phyloP scores from a whole-genome alignment of 768 basidiomycete genomes.

The Lactarius hengduanensis region DNA sequence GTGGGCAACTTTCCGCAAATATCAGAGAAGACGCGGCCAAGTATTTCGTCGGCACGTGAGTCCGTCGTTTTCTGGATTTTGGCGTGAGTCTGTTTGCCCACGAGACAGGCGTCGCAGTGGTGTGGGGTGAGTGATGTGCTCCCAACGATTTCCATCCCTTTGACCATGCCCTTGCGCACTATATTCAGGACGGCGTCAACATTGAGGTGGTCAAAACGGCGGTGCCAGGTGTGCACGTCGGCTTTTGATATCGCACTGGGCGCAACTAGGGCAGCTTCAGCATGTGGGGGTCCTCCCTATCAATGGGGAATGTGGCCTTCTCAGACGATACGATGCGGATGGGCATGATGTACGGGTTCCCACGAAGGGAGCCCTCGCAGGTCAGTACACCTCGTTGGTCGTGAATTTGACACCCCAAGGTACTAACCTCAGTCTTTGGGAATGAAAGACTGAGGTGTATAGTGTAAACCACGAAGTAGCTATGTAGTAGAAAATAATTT shows the following conservation, averaged over 20 bases:
- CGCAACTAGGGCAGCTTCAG: too few relatives aligned
- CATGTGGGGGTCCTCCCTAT: too few relatives aligned
- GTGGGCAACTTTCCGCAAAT: conserved; percentile 31
- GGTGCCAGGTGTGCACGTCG: conserved; percentile 28
- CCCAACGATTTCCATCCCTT: too few relatives aligned
- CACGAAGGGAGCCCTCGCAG: conserved; percentile 1
- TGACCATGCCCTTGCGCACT: too few relatives aligned
- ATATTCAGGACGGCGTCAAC: neutral
- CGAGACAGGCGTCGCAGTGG: too few relatives aligned
- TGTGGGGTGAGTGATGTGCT: too few relatives aligned
- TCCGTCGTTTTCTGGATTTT: conserved; percentile 20
- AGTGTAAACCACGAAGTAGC: too few relatives aligned
- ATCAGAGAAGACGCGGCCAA: conserved; percentile 28
- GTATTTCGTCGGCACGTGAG: neutral
- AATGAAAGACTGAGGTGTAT: too few relatives aligned
- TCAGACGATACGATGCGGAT: neutral
- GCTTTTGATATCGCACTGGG: neutral
- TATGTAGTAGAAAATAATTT: too few relatives aligned
- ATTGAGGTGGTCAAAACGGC: conserved; percentile 25
- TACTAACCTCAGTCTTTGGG: too few relatives aligned
- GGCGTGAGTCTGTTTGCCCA: neutral
- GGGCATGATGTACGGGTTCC: conserved; percentile 27
- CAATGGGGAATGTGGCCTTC: too few relatives aligned
- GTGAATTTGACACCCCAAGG: conserved; percentile 14
- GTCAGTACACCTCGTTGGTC: neutral